phyloP scores from a whole-genome alignment of 352 stramenopile genomes.

The Phytopythium mirpurense region DNA sequence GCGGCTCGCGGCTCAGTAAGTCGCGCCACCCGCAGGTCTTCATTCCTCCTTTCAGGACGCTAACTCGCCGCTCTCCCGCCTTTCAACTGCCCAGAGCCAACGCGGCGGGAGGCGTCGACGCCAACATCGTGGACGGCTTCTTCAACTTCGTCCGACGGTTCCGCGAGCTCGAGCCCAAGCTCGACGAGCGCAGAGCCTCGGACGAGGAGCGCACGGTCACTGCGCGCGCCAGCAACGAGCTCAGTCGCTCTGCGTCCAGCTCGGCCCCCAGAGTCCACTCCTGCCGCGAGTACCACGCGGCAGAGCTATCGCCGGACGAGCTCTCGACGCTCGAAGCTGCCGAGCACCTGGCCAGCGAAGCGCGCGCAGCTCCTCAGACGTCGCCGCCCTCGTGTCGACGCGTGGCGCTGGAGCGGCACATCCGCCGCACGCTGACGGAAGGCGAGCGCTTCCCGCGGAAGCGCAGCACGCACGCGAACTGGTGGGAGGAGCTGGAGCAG shows the following conservation, averaged over 20 bases:
- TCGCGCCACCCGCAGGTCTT: not conserved
- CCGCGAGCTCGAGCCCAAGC: slow-evolving; percentile 1
- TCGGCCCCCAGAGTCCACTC: not conserved
- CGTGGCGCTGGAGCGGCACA: slow-evolving; percentile 17
- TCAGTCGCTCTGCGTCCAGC: not conserved
- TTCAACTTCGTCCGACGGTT: slow-evolving; percentile 64
- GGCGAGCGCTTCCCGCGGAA: slow-evolving; percentile 23
- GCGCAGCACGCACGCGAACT: slow-evolving; percentile 23
- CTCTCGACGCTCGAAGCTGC: not conserved
- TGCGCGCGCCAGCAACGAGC: not conserved
- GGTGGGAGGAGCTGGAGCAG: slow-evolving; percentile 30
- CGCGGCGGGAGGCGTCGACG: slow-evolving; percentile 4
- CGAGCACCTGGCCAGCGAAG: not conserved
- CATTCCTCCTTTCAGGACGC: not conserved
- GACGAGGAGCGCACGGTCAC: not conserved
- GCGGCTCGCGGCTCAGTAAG: slow-evolving; percentile 16
- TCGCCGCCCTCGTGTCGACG: slow-evolving; percentile 20
- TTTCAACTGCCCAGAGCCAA: not conserved
- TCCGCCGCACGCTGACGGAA: slow-evolving; percentile 17
- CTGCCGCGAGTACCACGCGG: not conserved
- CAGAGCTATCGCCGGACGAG: not conserved
- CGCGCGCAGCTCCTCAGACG: not conserved
- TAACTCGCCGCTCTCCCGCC: not conserved
- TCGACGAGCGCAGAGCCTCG: not conserved
- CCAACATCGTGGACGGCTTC: slow-evolving; percentile 42